Percentiles rank a stretch among this genome's conserved stretches.
Evolutionary conservation across 2,329 filamentous ascomycete species (phyloP).

Genomic region (Aspergillus vadensis): DNA sequence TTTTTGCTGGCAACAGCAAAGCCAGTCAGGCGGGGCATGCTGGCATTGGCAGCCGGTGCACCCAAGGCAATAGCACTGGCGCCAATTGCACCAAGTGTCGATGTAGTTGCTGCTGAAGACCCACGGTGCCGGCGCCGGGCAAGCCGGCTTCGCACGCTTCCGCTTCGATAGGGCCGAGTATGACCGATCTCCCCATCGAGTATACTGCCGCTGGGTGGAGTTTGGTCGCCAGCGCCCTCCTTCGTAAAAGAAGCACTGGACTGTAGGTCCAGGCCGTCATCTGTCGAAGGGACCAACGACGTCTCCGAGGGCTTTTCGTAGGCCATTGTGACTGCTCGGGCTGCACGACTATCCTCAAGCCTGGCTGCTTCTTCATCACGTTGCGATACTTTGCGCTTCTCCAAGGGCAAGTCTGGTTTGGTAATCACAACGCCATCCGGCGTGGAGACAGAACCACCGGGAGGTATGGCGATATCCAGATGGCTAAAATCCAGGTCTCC

Average conservation of each 20-base stretch:
- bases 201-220: slow-evolving; percentile 66
- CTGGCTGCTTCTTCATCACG: slow-evolving; percentile 58
- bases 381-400: slow-evolving; percentile 40
- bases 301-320: slow-evolving; percentile 51
- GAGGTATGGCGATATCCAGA: slow-evolving; percentile 65
- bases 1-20: slow-evolving; percentile 97
- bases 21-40: slow-evolving; percentile 78
- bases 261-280: slow-evolving; percentile 37
- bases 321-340: slow-evolving; percentile 62
- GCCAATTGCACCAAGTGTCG: slow-evolving; percentile 71
- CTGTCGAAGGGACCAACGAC: slow-evolving; percentile 39
- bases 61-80: slow-evolving; percentile 71
- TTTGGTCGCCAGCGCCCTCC: slow-evolving; percentile 58
- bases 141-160: slow-evolving; percentile 68
- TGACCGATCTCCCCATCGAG: slow-evolving; percentile 61
- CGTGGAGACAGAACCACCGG: slow-evolving; percentile 39
- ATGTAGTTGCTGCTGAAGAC: slow-evolving; percentile 74
- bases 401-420: slow-evolving; percentile 33
- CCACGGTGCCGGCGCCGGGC: slow-evolving; percentile 72
- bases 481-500: slow-evolving; percentile 89
- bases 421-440: slow-evolving; percentile 42
- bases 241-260: slow-evolving; percentile 32
- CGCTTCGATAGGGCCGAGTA: slow-evolving; percentile 60
- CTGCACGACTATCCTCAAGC: slow-evolving; percentile 60
- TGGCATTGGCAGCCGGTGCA: slow-evolving; percentile 59